Evolutionary conservation across 148 eudicot species (phyloP), one percentile per base, ranked within the genome.

Genomic region (Fagopyrum homotropicum): DNA sequence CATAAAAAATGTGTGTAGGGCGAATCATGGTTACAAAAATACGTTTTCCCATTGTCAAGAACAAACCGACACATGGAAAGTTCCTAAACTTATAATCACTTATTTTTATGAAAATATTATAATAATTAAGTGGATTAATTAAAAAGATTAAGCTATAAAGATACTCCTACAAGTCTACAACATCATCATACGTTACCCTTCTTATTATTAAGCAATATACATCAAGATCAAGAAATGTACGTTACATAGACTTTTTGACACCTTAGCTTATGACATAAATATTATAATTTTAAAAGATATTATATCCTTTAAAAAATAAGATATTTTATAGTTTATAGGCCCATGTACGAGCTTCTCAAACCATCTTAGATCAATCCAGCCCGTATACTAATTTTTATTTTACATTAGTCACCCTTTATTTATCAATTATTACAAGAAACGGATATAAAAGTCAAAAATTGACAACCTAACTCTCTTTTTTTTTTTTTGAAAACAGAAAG

Each of bases 11-110:
- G 40, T 35, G 61, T 17, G 19, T 60, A 60, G 68, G 43, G 68
- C 68, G 68, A 60, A 60, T 60, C 68, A 60, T 60, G 14, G 40
- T 60, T 26, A 60, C 68, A 60, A 1, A 60, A 60, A 57, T 57
- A 57, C 16, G 16, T 22, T 26, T 9, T 29, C 15, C 6, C 2
- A 29, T 22, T 60, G 6, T 60, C 43, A 60, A 3, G 68, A 29
- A 60, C 68, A 60, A 60, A 26, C 40, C 12, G 68, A 26, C 68
- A 60, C 68, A 60, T 60, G 43, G 68, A 60, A 60, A 60, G 68
- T 60, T 60, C 68, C 68, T 60, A 12, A 26, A 26, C 68, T 60
- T 16, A 29, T 9, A 60, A 17, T 17, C 14, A 57, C 7, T 57
- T 19, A 19, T 7, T 2, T 14, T 51, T 0, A 22, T 22, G 26